Base-by-base conservation (phyloP, 2,329 filamentous ascomycete genomes). In the Microcyclospora tardicrescens region DNA sequence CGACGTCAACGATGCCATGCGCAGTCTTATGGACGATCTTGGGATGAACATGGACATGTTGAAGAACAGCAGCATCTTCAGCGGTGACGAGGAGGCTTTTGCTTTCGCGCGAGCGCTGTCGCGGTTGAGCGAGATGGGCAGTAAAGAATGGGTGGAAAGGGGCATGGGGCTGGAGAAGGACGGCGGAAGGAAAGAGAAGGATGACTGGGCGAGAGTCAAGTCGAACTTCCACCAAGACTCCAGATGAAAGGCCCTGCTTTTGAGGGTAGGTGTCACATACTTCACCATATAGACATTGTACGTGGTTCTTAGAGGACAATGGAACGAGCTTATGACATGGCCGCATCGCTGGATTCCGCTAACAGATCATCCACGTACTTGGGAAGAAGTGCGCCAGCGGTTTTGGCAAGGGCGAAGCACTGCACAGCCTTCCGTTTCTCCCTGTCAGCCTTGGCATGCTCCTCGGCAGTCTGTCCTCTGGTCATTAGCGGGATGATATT, bases 71-170 rank as follows among this genome's bases (percentile, higher is more conserved):
- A 84, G 75, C 48, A 75, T 96, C 30, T 98, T 98, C 60, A 83
- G 81, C 1, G 91, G 91, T 31, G 91, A 95, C 42, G 91, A 98
- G 65, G 91, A 98, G 63, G 75, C 85, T 0, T 98, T 98, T 65
- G 91, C 91, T 0, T 98, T 98, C 67, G 86, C 86, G 16, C 69
- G 91, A 38, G 91, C 91, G 1, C 61, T 96, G 50, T 87, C 81
- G 38, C 69, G 91, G 40, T 64, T 98, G 44, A 81, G 71, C 39
- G 86, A 96, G 62, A 98, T 98, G 91, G 84, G 86, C 14, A 91
- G 84, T 58, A 76, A 78, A 59, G 82, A 95, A 59, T 98, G 91
- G 91, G 83, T 96, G 2, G 89, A 96, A 63, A 64, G 86, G 11
- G 87, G 76, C 0, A 45, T 78, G 58, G 67, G 79, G 0, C 55